These are phyloP conservation scores for Tricharina praecox DNA, from an alignment of 495 filamentous ascomycete genomes.

Conservation along the genomic window DNA sequence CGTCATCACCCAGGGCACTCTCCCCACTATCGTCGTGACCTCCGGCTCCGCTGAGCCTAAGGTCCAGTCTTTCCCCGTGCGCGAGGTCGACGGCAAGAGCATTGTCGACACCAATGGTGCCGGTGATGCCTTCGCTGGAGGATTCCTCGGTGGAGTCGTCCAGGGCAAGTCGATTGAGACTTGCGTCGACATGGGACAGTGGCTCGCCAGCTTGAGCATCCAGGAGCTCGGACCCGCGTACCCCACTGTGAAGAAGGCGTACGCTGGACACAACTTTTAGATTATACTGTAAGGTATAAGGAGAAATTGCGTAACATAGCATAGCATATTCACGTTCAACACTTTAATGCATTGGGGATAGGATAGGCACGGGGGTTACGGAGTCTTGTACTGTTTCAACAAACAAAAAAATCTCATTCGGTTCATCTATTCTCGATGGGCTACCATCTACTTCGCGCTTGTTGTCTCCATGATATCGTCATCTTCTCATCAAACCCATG, in stretches of 20 bases:
- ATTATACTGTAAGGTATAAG: neutral
- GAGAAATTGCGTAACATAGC: too few species aligned
- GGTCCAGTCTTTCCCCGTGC: conserved; percentile 63
- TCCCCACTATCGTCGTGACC: conserved; percentile 66
- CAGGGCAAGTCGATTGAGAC: conserved; percentile 60
- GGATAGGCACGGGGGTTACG: conserved; percentile 3
- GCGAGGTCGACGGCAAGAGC: conserved; percentile 48
- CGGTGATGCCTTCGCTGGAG: conserved; percentile 92
- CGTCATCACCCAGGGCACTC: conserved; percentile 85
- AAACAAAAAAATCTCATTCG: neutral
- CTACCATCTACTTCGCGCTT: too few species aligned
- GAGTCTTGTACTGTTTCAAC: conserved; percentile 11
- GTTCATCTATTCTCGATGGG: too few species aligned
- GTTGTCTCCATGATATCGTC: too few species aligned
- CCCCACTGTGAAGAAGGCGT: conserved; percentile 20
- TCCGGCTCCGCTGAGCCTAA: conserved; percentile 44
- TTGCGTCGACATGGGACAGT: conserved; percentile 76
- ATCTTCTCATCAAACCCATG: too few species aligned
- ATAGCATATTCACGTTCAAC: conserved; percentile 1
- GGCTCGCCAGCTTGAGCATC: conserved; percentile 83
- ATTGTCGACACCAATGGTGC: conserved; percentile 95
- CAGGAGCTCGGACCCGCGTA: conserved; percentile 88
- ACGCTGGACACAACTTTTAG: conserved; percentile 2
- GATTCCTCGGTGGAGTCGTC: conserved; percentile 77
- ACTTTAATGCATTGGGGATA: conserved; percentile 2